Evolutionary conservation across 768 basidiomycete species (phyloP).

Genomic region (Cyathus striatus): DNA sequence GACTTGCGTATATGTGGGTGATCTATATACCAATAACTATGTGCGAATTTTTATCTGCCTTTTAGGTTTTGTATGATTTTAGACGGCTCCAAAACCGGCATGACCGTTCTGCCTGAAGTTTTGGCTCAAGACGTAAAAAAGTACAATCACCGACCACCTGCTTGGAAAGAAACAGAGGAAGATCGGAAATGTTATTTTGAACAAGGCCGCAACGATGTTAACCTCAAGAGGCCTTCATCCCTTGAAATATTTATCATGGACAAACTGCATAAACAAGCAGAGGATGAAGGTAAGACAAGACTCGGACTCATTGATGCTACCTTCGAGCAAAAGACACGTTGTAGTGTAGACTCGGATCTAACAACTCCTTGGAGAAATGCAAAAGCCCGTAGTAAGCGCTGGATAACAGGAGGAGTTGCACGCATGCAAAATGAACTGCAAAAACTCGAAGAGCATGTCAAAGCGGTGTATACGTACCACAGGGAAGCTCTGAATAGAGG

Average conservation of each 20-base stretch:
- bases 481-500: conserved; percentile 3
- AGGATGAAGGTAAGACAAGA: conserved; percentile 14
- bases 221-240: conserved; percentile 12
- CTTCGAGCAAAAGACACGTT: conserved; percentile 11
- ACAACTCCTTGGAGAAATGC: conserved; percentile 26
- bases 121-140: conserved; percentile 13
- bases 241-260: conserved; percentile 41
- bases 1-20: conserved; percentile 46
- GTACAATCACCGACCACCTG: conserved; percentile 14
- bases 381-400: conserved; percentile 13
- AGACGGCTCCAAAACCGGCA: conserved; percentile 59
- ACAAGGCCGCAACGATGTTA: conserved; percentile 15
- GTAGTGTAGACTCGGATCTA: conserved; percentile 21
- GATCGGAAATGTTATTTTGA: conserved; percentile 12
- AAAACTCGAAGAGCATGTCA: conserved; percentile 36
- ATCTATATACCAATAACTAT: not conserved
- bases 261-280: conserved; percentile 20
- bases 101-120: conserved; percentile 29
- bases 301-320: conserved; percentile 19
- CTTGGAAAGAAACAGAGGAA: conserved; percentile 27
- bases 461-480: conserved; percentile 22
- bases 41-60: not conserved
- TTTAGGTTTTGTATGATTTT: conserved; percentile 46
- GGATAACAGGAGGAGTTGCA: conserved; percentile 12
- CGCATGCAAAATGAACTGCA: conserved; percentile 27